phyloP scores from a whole-genome alignment of 176 grass and related monocot genomes.

The Miscanthus lutarioriparius region DNA sequence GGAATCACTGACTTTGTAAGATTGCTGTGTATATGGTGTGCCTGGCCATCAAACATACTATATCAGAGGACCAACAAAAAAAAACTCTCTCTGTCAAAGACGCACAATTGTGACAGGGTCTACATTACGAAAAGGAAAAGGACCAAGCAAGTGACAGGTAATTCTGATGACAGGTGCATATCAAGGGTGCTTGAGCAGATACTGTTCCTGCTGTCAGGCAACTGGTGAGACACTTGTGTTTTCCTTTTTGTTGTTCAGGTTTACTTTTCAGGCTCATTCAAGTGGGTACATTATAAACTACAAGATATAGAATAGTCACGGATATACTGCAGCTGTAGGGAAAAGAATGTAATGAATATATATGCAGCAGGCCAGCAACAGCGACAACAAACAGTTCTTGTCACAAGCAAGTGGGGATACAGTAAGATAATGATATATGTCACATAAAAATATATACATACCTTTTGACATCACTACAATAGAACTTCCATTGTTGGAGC shows the following conservation, averaged over 20 bases:
- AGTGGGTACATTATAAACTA: not conserved
- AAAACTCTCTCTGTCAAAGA: not conserved
- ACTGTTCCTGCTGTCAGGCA: not conserved
- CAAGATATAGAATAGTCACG: not conserved
- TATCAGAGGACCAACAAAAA: not conserved
- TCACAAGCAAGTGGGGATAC: not conserved
- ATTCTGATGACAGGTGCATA: not conserved
- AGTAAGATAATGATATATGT: not conserved
- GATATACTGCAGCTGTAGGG: not conserved
- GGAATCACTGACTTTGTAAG: slow-evolving; percentile 80
- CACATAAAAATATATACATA: slow-evolving; percentile 7
- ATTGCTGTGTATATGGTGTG: slow-evolving; percentile 73
- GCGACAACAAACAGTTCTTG: not conserved
- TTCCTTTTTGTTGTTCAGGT: not conserved
- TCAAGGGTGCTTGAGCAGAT: not conserved
- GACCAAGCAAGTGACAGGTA: not conserved
- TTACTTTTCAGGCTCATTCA: not conserved
- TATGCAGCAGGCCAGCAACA: not conserved
- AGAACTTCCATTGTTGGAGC: slow-evolving; percentile 61
- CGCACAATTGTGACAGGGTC: not conserved
- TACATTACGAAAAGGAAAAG: not conserved
- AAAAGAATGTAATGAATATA: not conserved
- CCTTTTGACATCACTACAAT: slow-evolving; percentile 82
- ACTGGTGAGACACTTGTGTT: not conserved
- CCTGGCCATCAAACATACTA: slow-evolving; percentile 38